Base-by-base conservation (phyloP, 257 asterid species). In the Salvia rosmarinus region DNA sequence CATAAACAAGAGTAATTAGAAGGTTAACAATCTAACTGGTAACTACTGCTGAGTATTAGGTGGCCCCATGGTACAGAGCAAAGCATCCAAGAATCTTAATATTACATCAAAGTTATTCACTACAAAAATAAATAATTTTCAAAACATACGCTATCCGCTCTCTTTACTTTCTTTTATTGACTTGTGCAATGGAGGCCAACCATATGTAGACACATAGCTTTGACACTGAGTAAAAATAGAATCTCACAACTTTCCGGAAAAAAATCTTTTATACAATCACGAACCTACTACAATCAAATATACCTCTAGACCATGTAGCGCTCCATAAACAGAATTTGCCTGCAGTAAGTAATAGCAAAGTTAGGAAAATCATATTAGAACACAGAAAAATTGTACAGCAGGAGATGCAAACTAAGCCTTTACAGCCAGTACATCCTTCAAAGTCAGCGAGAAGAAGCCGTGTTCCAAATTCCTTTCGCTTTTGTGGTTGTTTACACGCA, bases 271-370 rank as follows among this genome's bases (percentile, higher is more conserved):
- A 37, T 12, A 65, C 40, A 58, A 50, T 64, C 64, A 64, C 21
- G 43, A 49, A 73, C 34, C 78, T 75, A 70, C 12, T 42, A 55
- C n/a, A 51, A 44, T 59, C 57, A 67, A 55, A 66, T 49, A 68
- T 84, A 93, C 98, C 98, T 93, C 98, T 64, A 93, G 83, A 25
- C 95, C 98, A 64, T 88, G 92, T 64, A 93, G 72, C 39, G 91
- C 96, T 25, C 98, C 98, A 75, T 83, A 93, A 56, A 93, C 84
- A 58, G 96, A 61, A 75, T 89, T 87, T 66, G 98, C 96, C 98
- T 92, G 90, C 89, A 83, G 72, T 1, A 21, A 16, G 77, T 21
- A 77, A 21, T 43, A 67, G 62, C 57, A 71, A 74, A 44, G 44
- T 25, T 69, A 80, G 74, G 19, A 64, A 68, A 56, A 64, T 19